Evolutionary conservation across 352 stramenopile species (phyloP).

Genomic region (Pythium myriotylum): DNA sequence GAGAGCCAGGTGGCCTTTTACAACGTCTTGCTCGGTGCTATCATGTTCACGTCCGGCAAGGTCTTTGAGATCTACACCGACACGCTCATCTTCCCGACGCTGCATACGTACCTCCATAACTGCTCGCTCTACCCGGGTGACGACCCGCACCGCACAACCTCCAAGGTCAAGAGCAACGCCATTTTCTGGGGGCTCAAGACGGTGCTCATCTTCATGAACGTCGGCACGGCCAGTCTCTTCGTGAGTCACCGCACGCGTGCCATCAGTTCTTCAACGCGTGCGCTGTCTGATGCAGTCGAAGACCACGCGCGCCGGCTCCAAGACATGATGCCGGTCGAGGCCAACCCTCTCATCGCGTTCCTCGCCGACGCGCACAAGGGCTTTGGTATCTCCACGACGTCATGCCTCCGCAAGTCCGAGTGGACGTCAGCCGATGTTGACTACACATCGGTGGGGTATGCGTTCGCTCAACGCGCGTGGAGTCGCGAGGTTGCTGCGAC

Average conservation of each 20-base stretch:
- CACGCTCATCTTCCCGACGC: constrained; percentile 59
- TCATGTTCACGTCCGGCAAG: constrained; percentile 52
- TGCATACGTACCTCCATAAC: constrained; percentile 65
- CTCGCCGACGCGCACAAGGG: not conserved
- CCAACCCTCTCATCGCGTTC: not conserved
- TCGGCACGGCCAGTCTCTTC: constrained; percentile 59
- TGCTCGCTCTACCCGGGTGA: constrained; percentile 58
- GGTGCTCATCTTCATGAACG: constrained; percentile 68
- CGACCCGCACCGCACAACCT: constrained; percentile 51
- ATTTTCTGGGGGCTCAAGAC: constrained; percentile 69
- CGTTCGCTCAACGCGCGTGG: constrained; percentile 6
- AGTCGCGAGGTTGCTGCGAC: not conserved
- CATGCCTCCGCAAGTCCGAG: not conserved
- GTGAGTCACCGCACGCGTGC: constrained; percentile 38
- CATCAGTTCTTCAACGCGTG: not conserved
- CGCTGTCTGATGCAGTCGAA: constrained; percentile 1
- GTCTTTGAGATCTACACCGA: constrained; percentile 63
- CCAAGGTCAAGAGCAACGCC: constrained; percentile 38
- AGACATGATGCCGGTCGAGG: not conserved
- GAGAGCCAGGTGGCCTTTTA: constrained; percentile 40
- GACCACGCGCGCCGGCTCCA: constrained; percentile 6
- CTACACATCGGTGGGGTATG: constrained; percentile 5
- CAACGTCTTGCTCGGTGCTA: constrained; percentile 52
- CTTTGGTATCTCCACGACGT: not conserved
- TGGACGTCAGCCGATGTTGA: constrained; percentile 9